phyloP scores from a whole-genome alignment of 1,284 basidiomycete genomes.

The Ceratobasidium papillatum region DNA sequence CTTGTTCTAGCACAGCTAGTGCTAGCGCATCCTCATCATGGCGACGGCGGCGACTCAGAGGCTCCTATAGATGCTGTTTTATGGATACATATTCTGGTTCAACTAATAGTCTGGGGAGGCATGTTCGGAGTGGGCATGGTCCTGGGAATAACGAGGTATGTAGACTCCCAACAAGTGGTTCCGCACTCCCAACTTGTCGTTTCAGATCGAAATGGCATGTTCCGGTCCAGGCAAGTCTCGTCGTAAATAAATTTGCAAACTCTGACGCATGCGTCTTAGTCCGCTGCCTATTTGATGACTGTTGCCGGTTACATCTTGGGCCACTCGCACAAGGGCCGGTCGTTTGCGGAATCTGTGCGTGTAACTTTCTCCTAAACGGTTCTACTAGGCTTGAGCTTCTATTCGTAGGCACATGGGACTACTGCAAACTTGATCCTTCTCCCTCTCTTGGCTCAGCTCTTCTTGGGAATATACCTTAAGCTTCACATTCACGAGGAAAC shows the following conservation, averaged over 20 bases:
- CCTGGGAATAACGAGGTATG: conserved; percentile 75
- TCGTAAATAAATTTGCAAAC: background rate
- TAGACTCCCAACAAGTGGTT: conserved; percentile 19
- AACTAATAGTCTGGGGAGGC: conserved; percentile 80
- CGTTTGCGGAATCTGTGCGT: conserved; percentile 69
- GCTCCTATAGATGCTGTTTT: conserved; percentile 80
- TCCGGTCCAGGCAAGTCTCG: conserved; percentile 71
- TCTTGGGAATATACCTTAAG: conserved; percentile 89
- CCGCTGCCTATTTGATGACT: conserved; percentile 72
- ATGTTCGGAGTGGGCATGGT: conserved; percentile 90
- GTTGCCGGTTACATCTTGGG: conserved; percentile 78
- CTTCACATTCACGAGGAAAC: conserved; percentile 86
- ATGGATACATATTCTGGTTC: conserved; percentile 81
- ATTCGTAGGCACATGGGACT: conserved; percentile 62
- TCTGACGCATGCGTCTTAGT: conserved; percentile 56
- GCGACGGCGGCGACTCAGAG: conserved; percentile 59
- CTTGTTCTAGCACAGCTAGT: conserved; percentile 24
- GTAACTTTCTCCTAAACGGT: background rate
- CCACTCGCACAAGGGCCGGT: conserved; percentile 79
- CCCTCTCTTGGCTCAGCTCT: conserved; percentile 73
- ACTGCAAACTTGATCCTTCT: conserved; percentile 75
- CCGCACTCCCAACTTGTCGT: background rate
- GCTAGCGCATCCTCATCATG: conserved; percentile 34
- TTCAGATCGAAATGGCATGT: conserved; percentile 77
- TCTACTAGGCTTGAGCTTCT: conserved; percentile 16